phyloP scores from a whole-genome alignment of 2,329 filamentous ascomycete genomes.

The Colletotrichum spaethianum region DNA sequence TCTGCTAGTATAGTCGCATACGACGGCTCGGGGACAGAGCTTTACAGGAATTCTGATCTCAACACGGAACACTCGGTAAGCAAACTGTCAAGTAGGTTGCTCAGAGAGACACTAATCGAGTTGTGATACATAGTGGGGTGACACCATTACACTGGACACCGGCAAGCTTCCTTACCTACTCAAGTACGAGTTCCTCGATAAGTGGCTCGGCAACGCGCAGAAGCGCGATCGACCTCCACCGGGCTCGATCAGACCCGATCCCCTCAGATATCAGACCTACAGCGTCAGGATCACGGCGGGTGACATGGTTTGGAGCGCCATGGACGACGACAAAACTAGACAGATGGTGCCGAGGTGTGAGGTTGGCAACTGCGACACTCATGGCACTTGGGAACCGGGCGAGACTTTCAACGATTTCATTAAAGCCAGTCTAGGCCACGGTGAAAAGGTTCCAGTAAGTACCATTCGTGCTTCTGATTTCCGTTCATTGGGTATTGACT shows the following conservation, averaged over 20 bases:
- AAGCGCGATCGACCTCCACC: background rate
- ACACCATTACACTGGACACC: background rate
- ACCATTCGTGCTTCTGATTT: background rate
- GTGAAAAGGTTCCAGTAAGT: background rate
- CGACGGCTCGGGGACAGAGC: background rate
- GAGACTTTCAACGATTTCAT: background rate
- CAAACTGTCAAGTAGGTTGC: background rate
- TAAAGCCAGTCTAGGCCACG: background rate
- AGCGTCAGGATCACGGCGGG: background rate
- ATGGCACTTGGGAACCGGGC: background rate
- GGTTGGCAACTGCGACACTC: slow-evolving; percentile 1
- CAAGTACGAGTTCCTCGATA: slow-evolving; percentile 15
- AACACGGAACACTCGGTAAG: background rate
- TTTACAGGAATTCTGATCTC: background rate
- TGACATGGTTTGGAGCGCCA: background rate
- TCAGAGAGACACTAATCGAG: background rate
- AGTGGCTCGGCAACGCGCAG: background rate
- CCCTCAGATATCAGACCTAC: background rate
- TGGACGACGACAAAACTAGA: background rate
- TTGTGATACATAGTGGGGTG: slow-evolving; percentile 6
- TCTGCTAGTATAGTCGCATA: background rate
- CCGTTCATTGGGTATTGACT: background rate
- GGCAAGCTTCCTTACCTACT: slow-evolving; percentile 13
- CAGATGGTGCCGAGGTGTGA: slow-evolving; percentile 1
- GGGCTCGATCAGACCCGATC: background rate